phyloP scores from a whole-genome alignment of 2,329 filamentous ascomycete genomes.

The Aureobasidium sp. region DNA sequence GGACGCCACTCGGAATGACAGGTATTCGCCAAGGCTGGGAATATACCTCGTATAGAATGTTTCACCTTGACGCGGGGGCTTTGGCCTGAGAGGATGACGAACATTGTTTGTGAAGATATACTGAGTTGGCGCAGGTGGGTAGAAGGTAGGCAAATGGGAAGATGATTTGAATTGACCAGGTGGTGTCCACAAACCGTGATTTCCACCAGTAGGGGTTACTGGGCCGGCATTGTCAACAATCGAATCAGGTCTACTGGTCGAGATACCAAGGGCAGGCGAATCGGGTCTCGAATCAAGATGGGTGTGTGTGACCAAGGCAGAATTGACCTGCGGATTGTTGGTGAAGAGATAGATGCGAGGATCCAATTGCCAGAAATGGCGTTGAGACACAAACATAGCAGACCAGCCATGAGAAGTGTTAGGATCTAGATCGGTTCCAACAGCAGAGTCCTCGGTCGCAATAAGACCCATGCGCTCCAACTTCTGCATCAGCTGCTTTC shows the following conservation, averaged over 20 bases:
- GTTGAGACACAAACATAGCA: constrained; percentile 72
- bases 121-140: constrained; percentile 73
- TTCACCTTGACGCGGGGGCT: constrained; percentile 83
- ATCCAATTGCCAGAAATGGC: constrained; percentile 88
- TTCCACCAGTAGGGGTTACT: background rate
- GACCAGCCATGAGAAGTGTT: constrained; percentile 61
- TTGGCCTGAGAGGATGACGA: constrained; percentile 79
- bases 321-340: constrained; percentile 45
- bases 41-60: constrained; percentile 86
- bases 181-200: constrained; percentile 28
- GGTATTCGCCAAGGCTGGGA: constrained; percentile 71
- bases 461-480: constrained; percentile 90
- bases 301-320: constrained; percentile 33
- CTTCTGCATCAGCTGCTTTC: constrained; percentile 76
- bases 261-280: constrained; percentile 15
- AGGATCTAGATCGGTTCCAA: constrained; percentile 52
- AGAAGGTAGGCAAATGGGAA: constrained; percentile 85
- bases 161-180: constrained; percentile 70
- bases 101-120: constrained; percentile 72
- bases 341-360: constrained; percentile 83
- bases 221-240: constrained; percentile 7
- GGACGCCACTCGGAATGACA: constrained; percentile 82
- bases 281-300: constrained; percentile 14
- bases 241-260: background rate
- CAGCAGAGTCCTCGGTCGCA: constrained; percentile 64